A percentile compares a stretch with the other conserved stretches of the same genome.
Evolutionary conservation across 257 asterid species (phyloP).

Genomic region (Orobanche coerulescens): DNA sequence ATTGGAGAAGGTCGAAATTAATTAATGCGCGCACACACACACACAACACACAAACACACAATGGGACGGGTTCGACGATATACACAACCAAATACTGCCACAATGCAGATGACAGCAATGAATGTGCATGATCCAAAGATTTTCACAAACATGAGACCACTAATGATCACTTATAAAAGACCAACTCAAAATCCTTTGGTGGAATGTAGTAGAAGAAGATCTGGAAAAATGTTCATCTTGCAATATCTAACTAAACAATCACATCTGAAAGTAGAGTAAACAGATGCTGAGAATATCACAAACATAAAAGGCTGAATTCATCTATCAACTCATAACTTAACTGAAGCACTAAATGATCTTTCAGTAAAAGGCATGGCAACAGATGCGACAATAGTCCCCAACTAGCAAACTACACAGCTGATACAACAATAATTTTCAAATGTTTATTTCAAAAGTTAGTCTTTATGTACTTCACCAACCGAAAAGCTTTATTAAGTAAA

Average conservation of each 20-base stretch:
- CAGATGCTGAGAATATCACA: background rate
- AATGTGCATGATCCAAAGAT: background rate
- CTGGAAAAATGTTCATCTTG: background rate
- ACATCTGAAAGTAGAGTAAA: background rate
- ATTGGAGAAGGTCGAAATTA: conserved; percentile 21
- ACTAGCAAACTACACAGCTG: too few relatives aligned
- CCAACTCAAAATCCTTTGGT: background rate
- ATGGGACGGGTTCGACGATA: too few relatives aligned
- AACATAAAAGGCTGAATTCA: background rate
- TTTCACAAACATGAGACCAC: too few relatives aligned
- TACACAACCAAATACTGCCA: background rate
- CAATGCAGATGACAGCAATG: background rate
- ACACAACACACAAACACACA: background rate
- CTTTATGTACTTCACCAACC: background rate
- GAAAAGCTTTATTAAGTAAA: background rate
- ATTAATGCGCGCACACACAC: too few relatives aligned
- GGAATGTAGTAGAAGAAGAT: background rate
- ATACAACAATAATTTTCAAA: too few relatives aligned
- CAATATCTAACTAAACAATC: background rate
- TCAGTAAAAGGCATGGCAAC: background rate
- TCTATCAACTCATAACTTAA: background rate
- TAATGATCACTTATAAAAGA: too few relatives aligned
- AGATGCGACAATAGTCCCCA: background rate
- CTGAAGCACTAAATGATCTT: background rate
- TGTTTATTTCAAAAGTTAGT: too few relatives aligned